phyloP scores from a whole-genome alignment of 1,284 basidiomycete species.

The Anthracocystis walkeri region DNA sequence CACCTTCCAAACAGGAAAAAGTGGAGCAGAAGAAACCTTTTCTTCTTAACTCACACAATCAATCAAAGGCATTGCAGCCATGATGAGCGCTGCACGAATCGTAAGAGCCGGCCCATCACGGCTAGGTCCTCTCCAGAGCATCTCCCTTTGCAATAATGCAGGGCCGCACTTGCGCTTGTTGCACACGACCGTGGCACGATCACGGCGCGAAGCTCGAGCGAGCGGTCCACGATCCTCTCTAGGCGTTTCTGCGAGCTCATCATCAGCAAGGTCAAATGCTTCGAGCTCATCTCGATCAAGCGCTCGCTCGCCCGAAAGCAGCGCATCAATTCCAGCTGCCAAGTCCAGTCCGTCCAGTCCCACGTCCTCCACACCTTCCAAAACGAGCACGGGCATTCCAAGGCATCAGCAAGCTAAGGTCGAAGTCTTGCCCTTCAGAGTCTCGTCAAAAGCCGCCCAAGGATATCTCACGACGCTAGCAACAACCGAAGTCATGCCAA shows the following conservation, averaged over 20 bases:
- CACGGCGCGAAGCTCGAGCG: constrained; percentile 4
- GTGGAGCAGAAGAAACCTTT: background rate
- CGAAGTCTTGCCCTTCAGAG: constrained; percentile 39
- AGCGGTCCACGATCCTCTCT: constrained; percentile 3
- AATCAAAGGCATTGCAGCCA: background rate
- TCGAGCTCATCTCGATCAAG: background rate
- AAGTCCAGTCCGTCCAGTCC: background rate
- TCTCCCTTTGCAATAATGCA: background rate
- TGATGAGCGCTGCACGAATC: constrained; percentile 17
- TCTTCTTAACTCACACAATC: background rate
- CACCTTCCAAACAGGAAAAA: too few relatives aligned
- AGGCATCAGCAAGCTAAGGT: constrained; percentile 43
- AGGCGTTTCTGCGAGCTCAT: constrained; percentile 3
- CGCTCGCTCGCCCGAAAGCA: background rate
- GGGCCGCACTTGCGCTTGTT: background rate
- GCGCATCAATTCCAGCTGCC: constrained; percentile 14
- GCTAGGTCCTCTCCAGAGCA: background rate
- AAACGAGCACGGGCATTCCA: constrained; percentile 12
- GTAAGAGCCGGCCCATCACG: constrained; percentile 10
- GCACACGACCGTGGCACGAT: constrained; percentile 10
- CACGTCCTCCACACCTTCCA: background rate
- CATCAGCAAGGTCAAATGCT: background rate
- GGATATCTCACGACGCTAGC: constrained; percentile 31
- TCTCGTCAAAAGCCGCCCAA: constrained; percentile 28
- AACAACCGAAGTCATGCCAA: constrained; percentile 26